A percentile compares a stretch with the other conserved stretches of the same genome.
phyloP scores from a whole-genome alignment of 1,284 basidiomycete species.

The Serendipita sp. region DNA sequence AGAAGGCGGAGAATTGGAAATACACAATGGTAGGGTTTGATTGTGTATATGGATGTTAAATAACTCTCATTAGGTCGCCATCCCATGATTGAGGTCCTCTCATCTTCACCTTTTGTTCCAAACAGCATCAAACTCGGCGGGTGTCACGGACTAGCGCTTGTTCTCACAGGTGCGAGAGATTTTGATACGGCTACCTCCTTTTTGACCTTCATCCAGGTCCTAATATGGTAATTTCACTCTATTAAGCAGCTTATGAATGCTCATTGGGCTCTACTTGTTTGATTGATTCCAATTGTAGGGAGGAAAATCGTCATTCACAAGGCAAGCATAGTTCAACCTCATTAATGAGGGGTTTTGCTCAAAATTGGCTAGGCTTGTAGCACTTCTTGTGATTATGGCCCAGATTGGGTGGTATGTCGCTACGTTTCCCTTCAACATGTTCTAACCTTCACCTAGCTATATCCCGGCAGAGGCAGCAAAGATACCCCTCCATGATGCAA shows the following conservation, averaged over 20 bases:
- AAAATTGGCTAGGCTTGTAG: constrained; percentile 51
- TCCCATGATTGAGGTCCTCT: constrained; percentile 67
- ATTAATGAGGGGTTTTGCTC: background rate
- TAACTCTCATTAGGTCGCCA: constrained; percentile 35
- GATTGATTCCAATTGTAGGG: constrained; percentile 35
- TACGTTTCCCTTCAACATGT: constrained; percentile 34
- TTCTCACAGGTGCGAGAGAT: constrained; percentile 49
- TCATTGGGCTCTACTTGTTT: constrained; percentile 11
- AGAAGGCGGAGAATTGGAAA: constrained; percentile 44
- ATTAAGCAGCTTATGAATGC: constrained; percentile 9
- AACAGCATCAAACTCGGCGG: constrained; percentile 49
- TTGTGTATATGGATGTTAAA: constrained; percentile 8
- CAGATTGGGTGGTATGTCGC: constrained; percentile 54
- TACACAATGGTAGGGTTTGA: constrained; percentile 32
- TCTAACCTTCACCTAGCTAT: constrained; percentile 21
- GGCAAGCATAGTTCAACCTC: constrained; percentile 18
- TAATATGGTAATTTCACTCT: constrained; percentile 29
- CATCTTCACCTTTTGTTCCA: constrained; percentile 68
- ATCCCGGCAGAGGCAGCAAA: constrained; percentile 56
- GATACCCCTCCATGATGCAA: constrained; percentile 67
- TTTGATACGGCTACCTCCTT: constrained; percentile 5
- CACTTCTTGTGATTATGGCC: constrained; percentile 48
- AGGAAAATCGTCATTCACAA: constrained; percentile 50
- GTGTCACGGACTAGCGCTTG: constrained; percentile 41
- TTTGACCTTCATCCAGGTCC: constrained; percentile 17